phyloP scores from a whole-genome alignment of 352 stramenopile genomes.

The Phytophthora aleatoria region DNA sequence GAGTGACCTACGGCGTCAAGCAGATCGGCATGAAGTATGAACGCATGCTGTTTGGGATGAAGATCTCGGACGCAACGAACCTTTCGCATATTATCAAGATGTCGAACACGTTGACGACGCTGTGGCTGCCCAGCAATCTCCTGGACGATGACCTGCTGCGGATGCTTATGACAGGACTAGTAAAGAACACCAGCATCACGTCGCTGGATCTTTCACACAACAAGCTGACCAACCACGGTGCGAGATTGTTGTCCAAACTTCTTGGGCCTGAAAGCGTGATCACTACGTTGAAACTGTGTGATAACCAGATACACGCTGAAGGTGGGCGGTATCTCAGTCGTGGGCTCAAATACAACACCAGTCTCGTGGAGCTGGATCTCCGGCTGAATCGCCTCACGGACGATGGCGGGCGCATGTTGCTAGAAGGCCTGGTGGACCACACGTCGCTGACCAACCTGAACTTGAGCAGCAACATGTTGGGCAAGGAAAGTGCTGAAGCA shows the following conservation, averaged over 20 bases:
- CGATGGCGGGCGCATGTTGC: conserved; percentile 87
- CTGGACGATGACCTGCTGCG: conserved; percentile 93
- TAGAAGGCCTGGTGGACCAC: conserved; percentile 85
- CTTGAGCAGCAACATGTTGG: conserved; percentile 84
- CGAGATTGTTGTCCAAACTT: conserved; percentile 89
- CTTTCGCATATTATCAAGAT: conserved; percentile 89
- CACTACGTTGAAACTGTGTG: conserved; percentile 87
- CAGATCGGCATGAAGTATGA: conserved; percentile 96
- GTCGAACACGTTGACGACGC: conserved; percentile 87
- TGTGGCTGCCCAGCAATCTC: conserved; percentile 89
- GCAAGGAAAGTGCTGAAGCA: conserved; percentile 67
- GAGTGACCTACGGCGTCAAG: conserved; percentile 89
- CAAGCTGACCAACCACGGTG: conserved; percentile 94
- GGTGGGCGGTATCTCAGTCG: conserved; percentile 90
- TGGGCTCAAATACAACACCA: conserved; percentile 91
- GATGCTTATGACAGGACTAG: conserved; percentile 94
- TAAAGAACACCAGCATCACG: conserved; percentile 93
- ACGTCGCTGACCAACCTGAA: conserved; percentile 76
- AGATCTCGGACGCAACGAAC: conserved; percentile 92
- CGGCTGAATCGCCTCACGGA: conserved; percentile 92
- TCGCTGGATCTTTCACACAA: conserved; percentile 95
- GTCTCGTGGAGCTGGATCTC: conserved; percentile 90
- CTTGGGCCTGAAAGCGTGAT: conserved; percentile 90
- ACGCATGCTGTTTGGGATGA: conserved; percentile 95
- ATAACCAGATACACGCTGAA: conserved; percentile 95